Percentiles rank a stretch among this genome's conserved stretches.
Conservation (phyloP, 495 filamentous ascomycete genomes). For the Monascus purpureus region DNA sequence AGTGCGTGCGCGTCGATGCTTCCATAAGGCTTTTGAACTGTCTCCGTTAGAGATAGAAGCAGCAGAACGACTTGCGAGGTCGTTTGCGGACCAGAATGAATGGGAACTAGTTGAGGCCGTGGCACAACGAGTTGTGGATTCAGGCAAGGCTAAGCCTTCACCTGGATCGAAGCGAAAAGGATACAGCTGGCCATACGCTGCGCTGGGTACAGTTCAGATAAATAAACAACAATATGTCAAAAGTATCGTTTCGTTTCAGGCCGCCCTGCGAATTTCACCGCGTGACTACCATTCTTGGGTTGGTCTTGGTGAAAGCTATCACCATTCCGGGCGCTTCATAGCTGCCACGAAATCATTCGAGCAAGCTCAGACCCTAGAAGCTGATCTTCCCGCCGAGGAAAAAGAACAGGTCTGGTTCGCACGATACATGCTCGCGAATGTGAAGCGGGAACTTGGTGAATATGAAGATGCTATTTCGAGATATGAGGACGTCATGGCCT, state of each 20-base stretch:
- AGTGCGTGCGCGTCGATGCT: slow-evolving; percentile 72
- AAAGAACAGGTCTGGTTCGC: slow-evolving; percentile 77
- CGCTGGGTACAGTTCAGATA: slow-evolving; percentile 87
- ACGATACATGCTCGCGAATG: slow-evolving; percentile 92
- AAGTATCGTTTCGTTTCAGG: slow-evolving; percentile 81
- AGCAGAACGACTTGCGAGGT: slow-evolving; percentile 70
- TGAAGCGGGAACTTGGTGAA: slow-evolving; percentile 78
- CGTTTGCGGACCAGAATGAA: slow-evolving; percentile 77
- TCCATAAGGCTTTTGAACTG: slow-evolving; percentile 92
- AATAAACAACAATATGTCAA: slow-evolving; percentile 85
- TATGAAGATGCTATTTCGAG: slow-evolving; percentile 67
- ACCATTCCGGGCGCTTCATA: slow-evolving; percentile 82
- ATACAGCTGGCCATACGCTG: slow-evolving; percentile 93
- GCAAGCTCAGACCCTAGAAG: slow-evolving; percentile 58
- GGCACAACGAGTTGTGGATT: slow-evolving; percentile 81
- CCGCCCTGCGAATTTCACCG: slow-evolving; percentile 71
- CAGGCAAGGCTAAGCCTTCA: slow-evolving; percentile 73
- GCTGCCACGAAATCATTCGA: slow-evolving; percentile 85
- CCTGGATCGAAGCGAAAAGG: slow-evolving; percentile 85
- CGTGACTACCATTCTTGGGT: slow-evolving; percentile 90
- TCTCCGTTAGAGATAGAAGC: slow-evolving; percentile 78
- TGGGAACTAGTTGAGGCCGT: slow-evolving; percentile 95
- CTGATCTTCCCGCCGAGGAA: slow-evolving; percentile 19
- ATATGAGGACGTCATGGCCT: slow-evolving; percentile 55
- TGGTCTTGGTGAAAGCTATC: slow-evolving; percentile 88